Percentiles rank a stretch among this genome's conserved stretches.
Evolutionary conservation across 148 eudicot genomes (phyloP).

Genomic region (Diospyros lotus): DNA sequence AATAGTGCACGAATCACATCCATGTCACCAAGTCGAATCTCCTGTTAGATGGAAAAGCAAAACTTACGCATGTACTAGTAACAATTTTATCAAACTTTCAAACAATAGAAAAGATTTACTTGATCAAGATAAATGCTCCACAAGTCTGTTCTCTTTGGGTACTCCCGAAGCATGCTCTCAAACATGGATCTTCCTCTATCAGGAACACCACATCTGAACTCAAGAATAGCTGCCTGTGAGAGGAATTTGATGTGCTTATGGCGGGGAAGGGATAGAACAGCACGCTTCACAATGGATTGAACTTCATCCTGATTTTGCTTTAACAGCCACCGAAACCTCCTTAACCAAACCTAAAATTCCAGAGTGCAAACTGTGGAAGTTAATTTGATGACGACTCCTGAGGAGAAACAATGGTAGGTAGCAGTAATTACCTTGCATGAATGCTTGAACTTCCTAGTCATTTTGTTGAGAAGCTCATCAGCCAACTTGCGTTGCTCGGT

Average conservation of each 20-base stretch:
- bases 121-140: slow-evolving; percentile 95
- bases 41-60: slow-evolving; percentile 34
- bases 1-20: slow-evolving; percentile 75
- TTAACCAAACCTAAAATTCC: slow-evolving; percentile 69
- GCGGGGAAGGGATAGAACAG: slow-evolving; percentile 63
- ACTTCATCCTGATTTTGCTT: slow-evolving; percentile 58
- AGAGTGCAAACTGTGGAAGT: background rate
- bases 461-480: slow-evolving; percentile 76
- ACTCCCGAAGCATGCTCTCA: slow-evolving; percentile 70
- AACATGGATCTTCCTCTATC: slow-evolving; percentile 79
- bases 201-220: slow-evolving; percentile 67
- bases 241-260: slow-evolving; percentile 80
- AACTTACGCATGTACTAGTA: background rate
- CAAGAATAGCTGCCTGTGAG: slow-evolving; percentile 60
- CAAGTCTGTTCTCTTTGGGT: slow-evolving; percentile 70
- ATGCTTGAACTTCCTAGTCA: slow-evolving; percentile 78
- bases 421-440: slow-evolving; percentile 60
- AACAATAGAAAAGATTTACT: slow-evolving; percentile 25
- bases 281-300: slow-evolving; percentile 60
- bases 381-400: background rate
- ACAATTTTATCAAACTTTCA: background rate
- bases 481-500: slow-evolving; percentile 73
- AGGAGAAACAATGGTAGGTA: background rate
- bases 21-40: slow-evolving; percentile 68
- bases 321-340: slow-evolving; percentile 61